Base-by-base conservation (phyloP, 2,329 filamentous ascomycete genomes). In the Gaeumannomyces sp. region DNA sequence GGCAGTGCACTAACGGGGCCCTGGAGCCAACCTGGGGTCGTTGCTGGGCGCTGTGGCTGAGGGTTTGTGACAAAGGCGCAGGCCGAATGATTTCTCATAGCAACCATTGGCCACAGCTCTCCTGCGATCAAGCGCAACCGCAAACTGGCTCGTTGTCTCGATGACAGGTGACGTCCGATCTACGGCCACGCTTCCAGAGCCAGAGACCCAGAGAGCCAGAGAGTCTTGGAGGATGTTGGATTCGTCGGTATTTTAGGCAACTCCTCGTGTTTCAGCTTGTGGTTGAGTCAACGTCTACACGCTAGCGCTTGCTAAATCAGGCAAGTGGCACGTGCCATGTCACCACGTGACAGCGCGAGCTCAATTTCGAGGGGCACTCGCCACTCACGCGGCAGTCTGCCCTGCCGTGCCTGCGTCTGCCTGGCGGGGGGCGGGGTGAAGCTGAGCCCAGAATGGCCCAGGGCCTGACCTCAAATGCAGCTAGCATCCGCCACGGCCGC, bases 341-440 rank as follows among this genome's bases (percentile, higher is more conserved):
- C 8, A 3, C 4, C 45, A 53, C 45, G 45, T 53, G 45, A 53
- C 10, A 53, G 45, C 45, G 45, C 22, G 45, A 53, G n/a, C n/a
- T n/a, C n/a, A 45, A 33, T 11, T 16, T 11, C 13, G 13, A 45
- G 38, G 19, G 45, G 45, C 19, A 6, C 45, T 50, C 19, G 45
- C 22, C 8, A 7, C 45, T 50, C 19, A 3, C 45, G 45, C 45
- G 45, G 2, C 45, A n/a, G 14, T 50, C 22, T n/a, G 7, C 45
- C 22, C 45, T n/a, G n/a, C n/a, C n/a, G n/a, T n/a, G n/a, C n/a
- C n/a, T 45, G 61, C 22, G 61, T 35, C 61, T 63, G 61, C 61
- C 61, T 58, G 61, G 50, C 31, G 19, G 25, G 59, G 22, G n/a
- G 59, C 59, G 33, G 33, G 28, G 60, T 56, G 35, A 56, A 28